Conservation (phyloP, 495 filamentous ascomycete genomes). For the Lasiosphaeria hispida region DNA sequence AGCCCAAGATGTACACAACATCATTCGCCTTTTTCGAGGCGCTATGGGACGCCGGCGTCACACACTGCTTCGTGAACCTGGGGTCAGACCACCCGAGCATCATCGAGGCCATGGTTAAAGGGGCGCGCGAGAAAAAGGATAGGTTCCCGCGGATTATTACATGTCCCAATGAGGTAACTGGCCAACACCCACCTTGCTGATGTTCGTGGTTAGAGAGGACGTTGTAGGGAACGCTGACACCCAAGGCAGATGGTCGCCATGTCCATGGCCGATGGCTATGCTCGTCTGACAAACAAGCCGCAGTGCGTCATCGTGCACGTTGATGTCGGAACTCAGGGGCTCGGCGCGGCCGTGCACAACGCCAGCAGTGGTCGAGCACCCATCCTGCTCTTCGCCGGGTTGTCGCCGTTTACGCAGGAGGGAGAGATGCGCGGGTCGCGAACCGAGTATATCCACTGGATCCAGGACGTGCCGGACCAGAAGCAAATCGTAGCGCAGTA, state of each 20-base stretch:
- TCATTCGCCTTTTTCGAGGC: conserved; percentile 90
- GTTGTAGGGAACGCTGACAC: conserved; percentile 11
- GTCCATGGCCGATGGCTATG: conserved; percentile 95
- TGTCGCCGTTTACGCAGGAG: conserved; percentile 86
- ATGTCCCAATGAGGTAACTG: conserved; percentile 79
- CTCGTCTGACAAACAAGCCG: conserved; percentile 77
- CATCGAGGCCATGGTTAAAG: conserved; percentile 94
- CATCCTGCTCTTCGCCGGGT: conserved; percentile 85
- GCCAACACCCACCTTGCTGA: neutral
- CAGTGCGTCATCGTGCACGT: conserved; percentile 96
- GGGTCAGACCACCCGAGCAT: conserved; percentile 93
- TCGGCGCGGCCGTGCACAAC: conserved; percentile 89
- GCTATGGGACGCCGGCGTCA: conserved; percentile 86
- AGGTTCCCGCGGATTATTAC: conserved; percentile 86
- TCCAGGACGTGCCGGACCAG: conserved; percentile 94
- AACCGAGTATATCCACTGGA: conserved; percentile 97
- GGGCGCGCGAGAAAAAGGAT: conserved; percentile 59
- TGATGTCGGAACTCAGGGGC: conserved; percentile 90
- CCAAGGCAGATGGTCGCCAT: conserved; percentile 83
- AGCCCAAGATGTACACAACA: conserved; percentile 45
- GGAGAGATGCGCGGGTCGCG: conserved; percentile 85
- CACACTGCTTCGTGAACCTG: conserved; percentile 89
- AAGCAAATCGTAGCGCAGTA: conserved; percentile 90
- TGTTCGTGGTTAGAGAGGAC: neutral
- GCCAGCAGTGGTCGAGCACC: conserved; percentile 82